Conservation (phyloP, 1,284 basidiomycete species). For the Malassezia japonica region DNA sequence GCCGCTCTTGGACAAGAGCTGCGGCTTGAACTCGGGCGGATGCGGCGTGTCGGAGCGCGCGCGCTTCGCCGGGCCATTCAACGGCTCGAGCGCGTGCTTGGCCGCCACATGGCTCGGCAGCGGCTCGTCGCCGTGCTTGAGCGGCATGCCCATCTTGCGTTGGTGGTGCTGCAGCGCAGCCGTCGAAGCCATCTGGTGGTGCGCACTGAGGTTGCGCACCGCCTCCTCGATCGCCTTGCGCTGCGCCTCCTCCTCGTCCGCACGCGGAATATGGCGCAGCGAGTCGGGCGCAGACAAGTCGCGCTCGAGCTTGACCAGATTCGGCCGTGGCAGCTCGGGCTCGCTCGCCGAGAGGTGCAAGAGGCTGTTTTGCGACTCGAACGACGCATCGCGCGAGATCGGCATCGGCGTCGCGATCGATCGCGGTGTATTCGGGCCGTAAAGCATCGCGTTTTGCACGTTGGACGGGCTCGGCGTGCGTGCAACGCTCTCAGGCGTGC, state of each 20-base stretch:
- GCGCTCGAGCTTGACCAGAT: too few relatives aligned
- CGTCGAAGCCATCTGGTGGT: conserved; percentile 3
- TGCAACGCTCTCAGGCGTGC: too few relatives aligned
- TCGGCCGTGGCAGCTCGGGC: too few relatives aligned
- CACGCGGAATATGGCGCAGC: too few relatives aligned
- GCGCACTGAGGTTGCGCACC: conserved; percentile 10
- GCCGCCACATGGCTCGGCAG: not conserved
- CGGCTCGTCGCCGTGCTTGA: not conserved
- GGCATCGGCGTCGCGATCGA: too few relatives aligned
- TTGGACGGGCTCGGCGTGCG: too few relatives aligned
- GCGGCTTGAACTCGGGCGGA: not conserved
- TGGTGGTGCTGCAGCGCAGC: conserved; percentile 16
- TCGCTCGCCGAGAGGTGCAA: too few relatives aligned
- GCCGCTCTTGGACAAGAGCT: not conserved
- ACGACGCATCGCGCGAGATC: too few relatives aligned
- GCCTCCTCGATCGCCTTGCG: conserved; percentile 26
- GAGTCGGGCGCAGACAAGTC: too few relatives aligned
- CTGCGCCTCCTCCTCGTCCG: conserved; percentile 17
- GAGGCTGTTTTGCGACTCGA: too few relatives aligned
- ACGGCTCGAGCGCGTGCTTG: not conserved
- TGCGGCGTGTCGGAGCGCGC: conserved; percentile 11
- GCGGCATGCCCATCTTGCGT: not conserved
- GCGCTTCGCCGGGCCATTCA: not conserved
- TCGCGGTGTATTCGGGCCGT: too few relatives aligned
- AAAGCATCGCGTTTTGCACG: too few relatives aligned